Percentiles rank a stretch among this genome's conserved stretches.
Evolutionary conservation across 2,329 filamentous ascomycete species (phyloP).

Genomic region (Colletotrichum sp.): DNA sequence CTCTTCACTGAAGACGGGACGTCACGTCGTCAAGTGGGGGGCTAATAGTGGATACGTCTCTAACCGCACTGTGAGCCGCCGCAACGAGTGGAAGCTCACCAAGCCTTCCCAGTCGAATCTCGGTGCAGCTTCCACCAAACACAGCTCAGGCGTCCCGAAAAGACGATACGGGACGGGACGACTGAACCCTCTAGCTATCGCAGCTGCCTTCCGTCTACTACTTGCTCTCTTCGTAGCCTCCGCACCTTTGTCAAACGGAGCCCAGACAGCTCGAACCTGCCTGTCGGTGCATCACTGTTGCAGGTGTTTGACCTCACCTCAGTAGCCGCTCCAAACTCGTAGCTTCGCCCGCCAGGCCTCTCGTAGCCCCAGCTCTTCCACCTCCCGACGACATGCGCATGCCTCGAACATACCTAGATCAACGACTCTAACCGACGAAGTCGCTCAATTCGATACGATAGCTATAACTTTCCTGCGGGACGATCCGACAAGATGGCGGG

Average conservation of each 20-base stretch:
- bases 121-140: not conserved
- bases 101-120: not conserved
- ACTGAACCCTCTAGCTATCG: not conserved
- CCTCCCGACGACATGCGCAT: not conserved
- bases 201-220: not conserved
- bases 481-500: slow-evolving; percentile 26
- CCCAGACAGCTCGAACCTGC: not conserved
- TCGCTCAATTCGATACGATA: not conserved
- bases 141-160: not conserved
- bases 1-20: not conserved
- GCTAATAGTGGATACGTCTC: not conserved
- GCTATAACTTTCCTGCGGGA: not conserved
- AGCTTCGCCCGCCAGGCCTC: slow-evolving; percentile 7
- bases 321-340: not conserved
- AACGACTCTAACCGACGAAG: not conserved
- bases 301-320: not conserved
- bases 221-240: not conserved
- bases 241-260: not conserved
- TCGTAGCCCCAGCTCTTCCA: not conserved
- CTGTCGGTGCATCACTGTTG: not conserved
- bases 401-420: not conserved
- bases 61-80: not conserved
- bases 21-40: not conserved
- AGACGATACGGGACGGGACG: not conserved
- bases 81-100: not conserved